Evolutionary conservation across 441 rosid genomes (phyloP).

Genomic region (Gossypium laxum): DNA sequence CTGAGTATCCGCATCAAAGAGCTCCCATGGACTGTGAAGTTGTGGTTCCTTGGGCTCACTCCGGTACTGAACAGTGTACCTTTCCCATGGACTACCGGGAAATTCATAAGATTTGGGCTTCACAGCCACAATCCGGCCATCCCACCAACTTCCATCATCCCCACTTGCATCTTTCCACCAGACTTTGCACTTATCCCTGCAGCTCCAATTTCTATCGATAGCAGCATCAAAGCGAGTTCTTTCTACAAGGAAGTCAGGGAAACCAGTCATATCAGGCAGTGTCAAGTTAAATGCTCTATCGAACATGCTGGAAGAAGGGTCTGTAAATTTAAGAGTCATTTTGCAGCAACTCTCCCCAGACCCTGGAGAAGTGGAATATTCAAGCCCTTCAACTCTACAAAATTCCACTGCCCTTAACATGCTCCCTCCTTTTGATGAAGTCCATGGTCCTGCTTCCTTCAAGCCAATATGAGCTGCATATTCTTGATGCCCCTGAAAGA

Average conservation of each 20-base stretch:
- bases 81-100: conserved; percentile 97
- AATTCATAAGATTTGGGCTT: conserved; percentile 68
- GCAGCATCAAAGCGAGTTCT: conserved; percentile 81
- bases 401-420: conserved; percentile 69
- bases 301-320: conserved; percentile 52
- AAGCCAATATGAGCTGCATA: conserved; percentile 36
- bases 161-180: conserved; percentile 94
- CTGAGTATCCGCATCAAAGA: conserved; percentile 59
- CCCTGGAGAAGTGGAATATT: conserved; percentile 71
- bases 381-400: conserved; percentile 70
- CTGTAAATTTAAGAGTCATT: conserved; percentile 72
- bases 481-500: conserved; percentile 87
- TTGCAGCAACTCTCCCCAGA: conserved; percentile 98
- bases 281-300: conserved; percentile 53
- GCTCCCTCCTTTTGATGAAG: conserved; percentile 45
- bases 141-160: conserved; percentile 96
- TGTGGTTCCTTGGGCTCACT: conserved; percentile 65
- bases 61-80: conserved; percentile 63
- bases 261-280: conserved; percentile 68
- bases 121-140: conserved; percentile 64
- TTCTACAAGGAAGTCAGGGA: conserved; percentile 95
- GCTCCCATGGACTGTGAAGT: conserved; percentile 98
- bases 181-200: conserved; percentile 85
- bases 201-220: conserved; percentile 66
- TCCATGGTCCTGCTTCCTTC: conserved; percentile 71